Base-by-base conservation (phyloP, 441 rosid species). In the Brassica balearica region DNA sequence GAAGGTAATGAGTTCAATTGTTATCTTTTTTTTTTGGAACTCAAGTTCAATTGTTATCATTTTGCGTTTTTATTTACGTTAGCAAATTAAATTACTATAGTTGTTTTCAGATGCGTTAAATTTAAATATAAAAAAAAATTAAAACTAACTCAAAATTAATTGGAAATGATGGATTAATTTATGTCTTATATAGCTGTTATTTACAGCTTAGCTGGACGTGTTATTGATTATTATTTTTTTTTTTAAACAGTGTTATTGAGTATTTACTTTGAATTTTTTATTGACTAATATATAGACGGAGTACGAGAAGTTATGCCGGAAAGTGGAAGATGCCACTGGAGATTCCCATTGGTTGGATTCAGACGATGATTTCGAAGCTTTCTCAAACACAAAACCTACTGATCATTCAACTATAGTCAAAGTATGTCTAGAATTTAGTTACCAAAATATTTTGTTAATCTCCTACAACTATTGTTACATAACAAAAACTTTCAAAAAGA, bases 391-490 rank as follows among this genome's bases (percentile, higher is more conserved):
- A 38, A 87, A 87, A 23, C 72, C 78, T 10, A 48, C 32, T 63
- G 82, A 87, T 75, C 97, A 92, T 82, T 84, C 89, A n/a, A 48
- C 85, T 0, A 85, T 92, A 20, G 68, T 92, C n/a, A 86, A 87
- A 90, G 97, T 90, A 69, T 1, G 25, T 63, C 25, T 17, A 15
- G 27, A 25, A 25, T 25, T 25, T 29, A 29, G 34, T 29, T 29
- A 29, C 34, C 34, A 29, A 29, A 29, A 29, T 29, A 29, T 29
- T 29, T 29, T 29, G 1, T 29, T 29, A 29, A 29, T 29, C 34
- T 29, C 34, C 7, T 29, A 29, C 34, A 29, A 36, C 41, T 36
- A 36, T 36, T 36, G 41, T 36, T 36, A 36, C 41, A 56, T 19
- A 19, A 56, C 62, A 56, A 56, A 8, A 53, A 56, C 5, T 56